Evolutionary conservation across 2,329 filamentous ascomycete genomes (phyloP), one percentile per base, ranked within the genome.

Genomic region (Sclerotinia trifoliorum): DNA sequence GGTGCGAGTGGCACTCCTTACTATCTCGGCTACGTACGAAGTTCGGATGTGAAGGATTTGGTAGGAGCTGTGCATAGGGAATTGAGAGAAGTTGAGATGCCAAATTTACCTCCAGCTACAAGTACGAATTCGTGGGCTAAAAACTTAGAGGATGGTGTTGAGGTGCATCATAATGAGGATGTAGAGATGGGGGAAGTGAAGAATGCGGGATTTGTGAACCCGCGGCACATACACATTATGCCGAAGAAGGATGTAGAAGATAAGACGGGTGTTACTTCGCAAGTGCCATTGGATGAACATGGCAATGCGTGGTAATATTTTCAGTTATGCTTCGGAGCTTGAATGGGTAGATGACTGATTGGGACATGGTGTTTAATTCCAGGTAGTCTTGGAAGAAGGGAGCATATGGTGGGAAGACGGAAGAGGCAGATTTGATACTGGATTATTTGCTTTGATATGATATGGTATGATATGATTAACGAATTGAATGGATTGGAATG

Each of bases 1-100:
- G 65, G 56, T n/a, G 78, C 71, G 79, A 88, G 80, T 79, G 91
- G 92, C 5, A 94, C 93, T 61, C 92, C 93, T 2, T 93, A 93
- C 76, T 93, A 91, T 76, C 84, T 95, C 29, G 92, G 93, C 54
- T 96, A 96, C 74, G 89, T 96, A n/a, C 84, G 86, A 55, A 90
- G 91, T 65, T 81, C 86, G 46, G 80, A 86, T 73, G 88, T 88
- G 74, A 82, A 87, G 56, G 78, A 85, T 19, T 77, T 88, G 26
- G 85, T 87, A 4, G 80, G 88, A 69, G 84, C 85, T 3, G 83
- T 88, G n/a, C 81, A 79, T 72, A 80, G 84, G 62, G 78, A 84
- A 13, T 70, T 78, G 11, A 70, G 66, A 19, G 74, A 74, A 42
- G 42, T 68, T 3, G 69, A 71, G 26, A 63, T 65, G 35, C 60